Evolutionary conservation across 2,329 filamentous ascomycete genomes (phyloP), one percentile per base, ranked within the genome.

Genomic region (Diaporthe citrichinensis): DNA sequence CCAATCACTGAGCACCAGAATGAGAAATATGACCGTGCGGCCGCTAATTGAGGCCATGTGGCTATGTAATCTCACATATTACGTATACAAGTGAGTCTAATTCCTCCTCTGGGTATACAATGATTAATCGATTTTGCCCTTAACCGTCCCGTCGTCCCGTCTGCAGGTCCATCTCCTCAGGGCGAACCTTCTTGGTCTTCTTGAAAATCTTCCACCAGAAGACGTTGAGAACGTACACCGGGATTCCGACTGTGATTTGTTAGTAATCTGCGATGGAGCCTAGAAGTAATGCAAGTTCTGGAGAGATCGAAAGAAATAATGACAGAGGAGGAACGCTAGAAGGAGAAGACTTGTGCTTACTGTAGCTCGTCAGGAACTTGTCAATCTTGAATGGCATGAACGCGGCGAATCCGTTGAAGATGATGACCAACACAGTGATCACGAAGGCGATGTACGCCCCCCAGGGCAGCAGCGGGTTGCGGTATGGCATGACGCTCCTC

Each of bases 121-220:
- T 65, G n/a, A 46, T 31, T 31, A 53, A 53, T 28, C 28, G 14
- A 31, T 28, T 14, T 12, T 1, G 1, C 14, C 39, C 14, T 46
- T 20, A 68, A 53, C 2, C 46, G 55, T 68, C 65, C 14, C 65
- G 68, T 39, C 92, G 81, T 72, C 90, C 91, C 15, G 88, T 88
- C 17, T 86, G 80, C 53, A 93, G 80, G 81, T 94, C 92, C 4
- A 90, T 87, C 59, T 92, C 89, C 36, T 88, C 82, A 0, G 88
- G 84, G 62, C 83, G 86, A 46, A 87, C 81, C 77, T 86, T 86
- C 78, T 89, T 90, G 0, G 91, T 92, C 80, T 85, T 87, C 81
- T 92, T 90, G 76, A 88, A 76, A 1, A 90, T 46, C 82, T 94
- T 94, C 91, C 92, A 94, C 23, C 91, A 92, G 6, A 92, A 78